phyloP scores from a whole-genome alignment of 306 rosid species.

The Castanospermum australe region DNA sequence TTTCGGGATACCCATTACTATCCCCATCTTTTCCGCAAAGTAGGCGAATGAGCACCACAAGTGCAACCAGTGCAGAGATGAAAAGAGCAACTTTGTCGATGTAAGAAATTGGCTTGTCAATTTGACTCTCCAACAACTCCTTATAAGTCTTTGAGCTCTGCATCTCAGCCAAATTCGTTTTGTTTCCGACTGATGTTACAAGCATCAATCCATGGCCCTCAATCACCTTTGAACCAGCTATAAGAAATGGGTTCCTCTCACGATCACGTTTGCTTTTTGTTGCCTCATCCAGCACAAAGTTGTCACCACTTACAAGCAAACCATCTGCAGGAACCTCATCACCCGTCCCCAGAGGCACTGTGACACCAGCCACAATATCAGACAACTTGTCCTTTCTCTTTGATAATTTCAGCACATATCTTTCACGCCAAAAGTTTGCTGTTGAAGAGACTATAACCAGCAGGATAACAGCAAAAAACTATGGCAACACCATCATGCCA shows the following conservation, averaged over 20 bases:
- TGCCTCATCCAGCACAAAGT: constrained; percentile 35
- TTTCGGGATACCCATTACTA: constrained; percentile 47
- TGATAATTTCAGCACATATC: constrained; percentile 23
- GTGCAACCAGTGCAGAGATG: constrained; percentile 33
- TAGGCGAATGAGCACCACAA: constrained; percentile 49
- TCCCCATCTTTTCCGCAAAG: constrained; percentile 31
- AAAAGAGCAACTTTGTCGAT: constrained; percentile 37
- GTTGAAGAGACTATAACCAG: constrained; percentile 39
- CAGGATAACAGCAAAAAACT: constrained; percentile 33
- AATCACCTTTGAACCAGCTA: constrained; percentile 49
- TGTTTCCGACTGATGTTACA: constrained; percentile 42
- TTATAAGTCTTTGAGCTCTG: background rate
- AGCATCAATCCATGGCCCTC: constrained; percentile 55
- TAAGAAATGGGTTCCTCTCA: constrained; percentile 50
- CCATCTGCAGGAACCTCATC: constrained; percentile 68
- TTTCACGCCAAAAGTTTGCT: constrained; percentile 25
- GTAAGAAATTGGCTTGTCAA: constrained; percentile 43
- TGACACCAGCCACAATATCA: constrained; percentile 47
- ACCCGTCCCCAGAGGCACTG: constrained; percentile 34
- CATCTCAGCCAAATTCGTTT: constrained; percentile 10
- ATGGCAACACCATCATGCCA: constrained; percentile 65
- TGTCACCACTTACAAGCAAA: constrained; percentile 28
- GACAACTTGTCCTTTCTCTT: constrained; percentile 28
- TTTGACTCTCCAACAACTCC: constrained; percentile 40
- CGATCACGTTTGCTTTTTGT: constrained; percentile 16